These are phyloP conservation scores for Phaeosphaeria sp. DNA, from an alignment of 2,329 filamentous ascomycete species.

Conservation along the genomic window DNA sequence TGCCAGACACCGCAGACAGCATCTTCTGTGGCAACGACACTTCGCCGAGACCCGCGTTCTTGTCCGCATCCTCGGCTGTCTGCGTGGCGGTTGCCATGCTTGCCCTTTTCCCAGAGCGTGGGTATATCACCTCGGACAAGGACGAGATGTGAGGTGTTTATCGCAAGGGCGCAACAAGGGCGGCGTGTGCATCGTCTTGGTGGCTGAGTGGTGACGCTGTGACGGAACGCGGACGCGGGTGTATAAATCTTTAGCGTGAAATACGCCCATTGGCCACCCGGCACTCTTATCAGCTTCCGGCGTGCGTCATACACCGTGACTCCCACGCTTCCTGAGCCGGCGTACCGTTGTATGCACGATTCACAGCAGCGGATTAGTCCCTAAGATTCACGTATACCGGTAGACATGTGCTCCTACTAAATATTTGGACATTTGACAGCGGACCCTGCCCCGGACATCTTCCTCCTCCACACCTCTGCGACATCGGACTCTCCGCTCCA, in stretches of 20 bases:
- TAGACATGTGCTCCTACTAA: slow-evolving; percentile 32
- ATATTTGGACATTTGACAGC: slow-evolving; percentile 4
- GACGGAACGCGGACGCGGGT: slow-evolving; percentile 16
- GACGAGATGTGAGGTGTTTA: slow-evolving; percentile 29
- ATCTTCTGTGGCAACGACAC: slow-evolving; percentile 90
- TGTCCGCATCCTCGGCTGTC: slow-evolving; percentile 51
- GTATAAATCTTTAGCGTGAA: slow-evolving; percentile 25
- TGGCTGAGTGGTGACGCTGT: slow-evolving; percentile 29
- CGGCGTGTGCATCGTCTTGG: slow-evolving; percentile 37
- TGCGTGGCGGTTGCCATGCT: slow-evolving; percentile 40
- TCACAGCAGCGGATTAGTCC: not conserved
- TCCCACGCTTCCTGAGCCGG: not conserved
- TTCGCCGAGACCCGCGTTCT: slow-evolving; percentile 58
- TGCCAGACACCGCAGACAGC: slow-evolving; percentile 90
- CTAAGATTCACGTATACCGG: slow-evolving; percentile 5
- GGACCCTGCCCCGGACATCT: slow-evolving; percentile 14
- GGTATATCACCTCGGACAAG: slow-evolving; percentile 40
- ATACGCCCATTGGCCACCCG: slow-evolving; percentile 1
- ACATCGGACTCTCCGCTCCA: slow-evolving; percentile 34
- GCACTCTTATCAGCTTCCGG: slow-evolving; percentile 32
- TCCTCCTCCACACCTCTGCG: slow-evolving; percentile 22
- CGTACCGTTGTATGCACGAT: slow-evolving; percentile 5
- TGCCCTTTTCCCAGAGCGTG: slow-evolving; percentile 5
- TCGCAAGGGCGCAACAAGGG: slow-evolving; percentile 29
- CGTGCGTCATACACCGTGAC: slow-evolving; percentile 2